These are phyloP conservation scores for Malus hybrid DNA, from an alignment of 331 rosid genomes.

Conservation along the genomic window DNA sequence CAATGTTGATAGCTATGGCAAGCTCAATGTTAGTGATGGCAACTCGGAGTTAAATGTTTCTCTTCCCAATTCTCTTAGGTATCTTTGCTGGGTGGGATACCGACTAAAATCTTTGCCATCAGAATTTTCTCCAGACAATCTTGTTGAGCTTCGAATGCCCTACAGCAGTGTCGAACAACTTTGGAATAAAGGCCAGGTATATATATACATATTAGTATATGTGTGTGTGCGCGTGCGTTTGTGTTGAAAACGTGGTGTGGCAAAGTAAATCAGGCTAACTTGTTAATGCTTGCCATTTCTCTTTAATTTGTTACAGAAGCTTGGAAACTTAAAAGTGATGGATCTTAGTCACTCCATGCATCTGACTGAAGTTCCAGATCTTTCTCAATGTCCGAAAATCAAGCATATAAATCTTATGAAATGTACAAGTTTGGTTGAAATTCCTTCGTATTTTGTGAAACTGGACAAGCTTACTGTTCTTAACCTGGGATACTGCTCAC, in stretches of 20 bases:
- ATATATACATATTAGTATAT: neutral
- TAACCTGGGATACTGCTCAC: neutral
- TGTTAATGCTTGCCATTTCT: neutral
- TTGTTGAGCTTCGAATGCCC: constrained; percentile 25
- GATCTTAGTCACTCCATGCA: neutral
- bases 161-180: neutral
- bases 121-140: constrained; percentile 17
- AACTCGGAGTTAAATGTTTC: neutral
- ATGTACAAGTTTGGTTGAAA: neutral
- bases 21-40: no score
- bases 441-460: neutral
- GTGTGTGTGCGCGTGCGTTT: no score
- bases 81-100: constrained; percentile 26
- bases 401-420: neutral
- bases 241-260: neutral
- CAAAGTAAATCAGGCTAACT: neutral
- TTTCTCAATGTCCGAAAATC: neutral
- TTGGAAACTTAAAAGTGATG: no score
- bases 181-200: neutral
- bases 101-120: constrained; percentile 30
- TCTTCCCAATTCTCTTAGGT: constrained; percentile 22
- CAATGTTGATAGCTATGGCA: neutral
- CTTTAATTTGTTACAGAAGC: neutral
- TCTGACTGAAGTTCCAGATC: neutral
- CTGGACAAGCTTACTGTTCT: neutral